Conservation (phyloP, 352 stramenopile species). For the Globisporangium okanoganense region DNA sequence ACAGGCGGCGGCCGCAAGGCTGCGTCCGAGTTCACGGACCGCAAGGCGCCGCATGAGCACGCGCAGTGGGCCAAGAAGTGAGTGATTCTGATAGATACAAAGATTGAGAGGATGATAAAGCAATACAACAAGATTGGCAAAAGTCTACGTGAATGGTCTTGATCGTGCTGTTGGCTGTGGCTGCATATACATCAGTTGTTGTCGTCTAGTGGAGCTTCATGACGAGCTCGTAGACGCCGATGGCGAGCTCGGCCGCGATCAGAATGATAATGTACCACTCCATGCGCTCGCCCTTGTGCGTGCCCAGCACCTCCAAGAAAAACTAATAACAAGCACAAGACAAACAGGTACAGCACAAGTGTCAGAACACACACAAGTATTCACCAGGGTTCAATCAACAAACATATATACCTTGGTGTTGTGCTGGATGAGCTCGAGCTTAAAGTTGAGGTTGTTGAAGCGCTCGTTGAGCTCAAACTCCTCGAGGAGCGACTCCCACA, state of each 20-base stretch:
- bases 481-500: slow-evolving; percentile 84
- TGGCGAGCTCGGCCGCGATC: slow-evolving; percentile 92
- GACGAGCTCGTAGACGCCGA: slow-evolving; percentile 83
- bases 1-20: slow-evolving; percentile 59
- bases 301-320: slow-evolving; percentile 96
- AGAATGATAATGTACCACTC: slow-evolving; percentile 99
- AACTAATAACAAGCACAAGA: slow-evolving; percentile 63
- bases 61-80: slow-evolving; percentile 62
- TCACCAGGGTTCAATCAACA: neutral
- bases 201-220: slow-evolving; percentile 65
- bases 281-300: slow-evolving; percentile 92
- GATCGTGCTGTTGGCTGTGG: neutral
- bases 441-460: slow-evolving; percentile 97
- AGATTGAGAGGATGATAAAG: neutral
- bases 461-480: slow-evolving; percentile 94
- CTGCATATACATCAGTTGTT: neutral
- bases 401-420: slow-evolving; percentile 91
- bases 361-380: neutral
- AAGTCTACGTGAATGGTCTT: slow-evolving; percentile 1
- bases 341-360: neutral
- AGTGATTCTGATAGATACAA: neutral
- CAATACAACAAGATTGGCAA: neutral
- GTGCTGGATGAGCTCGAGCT: slow-evolving; percentile 96
- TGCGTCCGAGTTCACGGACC: slow-evolving; percentile 72
- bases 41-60: slow-evolving; percentile 83